Percentiles rank a stretch among this genome's conserved stretches.
These are phyloP conservation scores for Mortierella sp. DNA, from an alignment of 371 early-diverging fungal species.

Conservation along the genomic window DNA sequence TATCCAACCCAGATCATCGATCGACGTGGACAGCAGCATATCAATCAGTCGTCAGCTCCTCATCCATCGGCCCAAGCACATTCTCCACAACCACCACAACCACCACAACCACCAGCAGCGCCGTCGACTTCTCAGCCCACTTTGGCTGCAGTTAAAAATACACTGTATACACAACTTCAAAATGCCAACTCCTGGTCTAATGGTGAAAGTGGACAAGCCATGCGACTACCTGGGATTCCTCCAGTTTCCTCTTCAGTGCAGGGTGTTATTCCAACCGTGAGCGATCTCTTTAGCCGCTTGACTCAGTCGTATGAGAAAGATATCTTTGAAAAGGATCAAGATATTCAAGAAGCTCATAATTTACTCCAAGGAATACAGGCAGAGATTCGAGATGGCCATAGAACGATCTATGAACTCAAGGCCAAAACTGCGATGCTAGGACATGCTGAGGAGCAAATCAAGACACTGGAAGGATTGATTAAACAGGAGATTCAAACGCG, in stretches of 20 bases:
- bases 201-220: neutral
- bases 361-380: slow-evolving; percentile 41
- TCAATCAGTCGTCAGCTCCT: neutral
- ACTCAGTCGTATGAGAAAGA: slow-evolving; percentile 60
- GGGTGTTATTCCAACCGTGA: slow-evolving; percentile 48
- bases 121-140: neutral
- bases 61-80: neutral
- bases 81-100: neutral
- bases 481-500: slow-evolving; percentile 46
- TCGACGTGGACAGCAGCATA: neutral
- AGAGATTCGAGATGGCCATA: slow-evolving; percentile 42
- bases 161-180: slow-evolving; percentile 5
- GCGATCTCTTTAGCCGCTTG: slow-evolving; percentile 42
- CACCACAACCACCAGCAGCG: neutral
- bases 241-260: slow-evolving; percentile 10
- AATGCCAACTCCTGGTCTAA: neutral
- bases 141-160: neutral
- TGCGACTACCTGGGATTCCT: neutral
- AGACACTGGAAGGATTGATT: slow-evolving; percentile 28
- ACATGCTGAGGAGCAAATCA: slow-evolving; percentile 44
- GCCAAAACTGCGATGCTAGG: slow-evolving; percentile 14
- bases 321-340: slow-evolving; percentile 72
- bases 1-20: slow-evolving; percentile 15
- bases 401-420: slow-evolving; percentile 37
- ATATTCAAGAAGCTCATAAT: slow-evolving; percentile 59